Conservation (phyloP, 495 filamentous ascomycete species). For the Copromyces sp. region DNA sequence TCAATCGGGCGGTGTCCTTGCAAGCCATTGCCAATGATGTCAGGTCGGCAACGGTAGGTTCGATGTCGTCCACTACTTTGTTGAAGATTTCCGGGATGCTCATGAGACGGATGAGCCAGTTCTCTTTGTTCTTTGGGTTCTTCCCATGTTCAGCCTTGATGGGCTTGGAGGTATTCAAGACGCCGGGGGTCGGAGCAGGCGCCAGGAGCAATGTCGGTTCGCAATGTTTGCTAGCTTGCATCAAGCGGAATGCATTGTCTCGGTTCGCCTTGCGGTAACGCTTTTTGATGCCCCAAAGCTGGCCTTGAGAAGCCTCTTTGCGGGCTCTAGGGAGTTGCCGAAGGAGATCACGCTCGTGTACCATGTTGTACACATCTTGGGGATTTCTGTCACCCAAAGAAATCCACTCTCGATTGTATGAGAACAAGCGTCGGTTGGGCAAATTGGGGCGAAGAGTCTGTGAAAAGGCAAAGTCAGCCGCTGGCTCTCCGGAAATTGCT, state of each 20-base stretch:
- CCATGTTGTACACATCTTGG: not conserved
- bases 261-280: not conserved
- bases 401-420: not conserved
- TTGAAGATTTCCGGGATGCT: conserved; percentile 1
- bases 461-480: not conserved
- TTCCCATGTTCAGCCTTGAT: not conserved
- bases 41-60: conserved; percentile 8
- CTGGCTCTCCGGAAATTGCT: not conserved
- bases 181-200: not conserved
- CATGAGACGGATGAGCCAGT: conserved; percentile 1
- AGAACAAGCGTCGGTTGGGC: not conserved
- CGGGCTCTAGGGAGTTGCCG: not conserved
- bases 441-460: not conserved
- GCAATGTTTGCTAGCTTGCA: not conserved
- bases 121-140: not conserved
- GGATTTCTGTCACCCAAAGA: not conserved
- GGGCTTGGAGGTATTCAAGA: not conserved
- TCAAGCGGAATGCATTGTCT: not conserved
- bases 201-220: not conserved
- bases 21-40: conserved; percentile 9
- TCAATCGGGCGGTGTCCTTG: not conserved
- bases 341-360: not conserved
- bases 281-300: not conserved
- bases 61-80: not conserved
- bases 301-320: not conserved